Evolutionary conservation across 2,329 filamentous ascomycete genomes (phyloP), one percentile per base, ranked within the genome.

Genomic region (Metarhizium robertsii): DNA sequence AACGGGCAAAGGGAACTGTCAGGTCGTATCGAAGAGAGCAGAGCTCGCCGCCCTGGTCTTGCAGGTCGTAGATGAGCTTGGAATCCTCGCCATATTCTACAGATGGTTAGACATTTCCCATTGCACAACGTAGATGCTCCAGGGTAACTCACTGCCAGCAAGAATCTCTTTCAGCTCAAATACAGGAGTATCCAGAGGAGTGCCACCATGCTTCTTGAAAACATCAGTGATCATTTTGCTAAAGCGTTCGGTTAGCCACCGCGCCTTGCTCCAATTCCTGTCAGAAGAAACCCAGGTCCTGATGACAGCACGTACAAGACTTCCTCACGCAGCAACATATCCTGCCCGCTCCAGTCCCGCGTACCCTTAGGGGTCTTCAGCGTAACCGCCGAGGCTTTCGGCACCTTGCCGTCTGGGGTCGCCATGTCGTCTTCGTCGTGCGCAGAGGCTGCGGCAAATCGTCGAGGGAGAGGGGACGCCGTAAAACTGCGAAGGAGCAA

Each of bases 331-430:
- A 92, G 84, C 66, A 90, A 80, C 78, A 91, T 88, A 68, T 91
- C 86, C 71, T 81, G 81, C 62, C 86, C 87, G 66, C 84, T 79
- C 87, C 86, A 95, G 71, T 95, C 91, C 69, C 90, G 88, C 61
- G 90, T 95, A 63, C 91, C 90, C 79, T 95, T 95, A 59, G 90
- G 89, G 66, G 87, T 89, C 79, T 95, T 95, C 69, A 95, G 79
- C 72, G 60, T 55, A 32, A 60, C 55, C 36, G 51, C 56, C n/a
- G 58, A 55, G 34, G 53, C 53, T 85, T 83, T 72, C 87, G 85
- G 53, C 42, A 57, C 52, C 54, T 61, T 62, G 52, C 48, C 55
- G 49, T 61, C 60, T 42, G 71, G 67, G 53, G 54, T 52, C 38
- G 71, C 65, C 70, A 72, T 73, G 43, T 55, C 20, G 53, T 58